Evolutionary conservation across 108 stramenopile species (phyloP), one percentile per base, ranked within the genome.

Genomic region (Seminavis robusta): DNA sequence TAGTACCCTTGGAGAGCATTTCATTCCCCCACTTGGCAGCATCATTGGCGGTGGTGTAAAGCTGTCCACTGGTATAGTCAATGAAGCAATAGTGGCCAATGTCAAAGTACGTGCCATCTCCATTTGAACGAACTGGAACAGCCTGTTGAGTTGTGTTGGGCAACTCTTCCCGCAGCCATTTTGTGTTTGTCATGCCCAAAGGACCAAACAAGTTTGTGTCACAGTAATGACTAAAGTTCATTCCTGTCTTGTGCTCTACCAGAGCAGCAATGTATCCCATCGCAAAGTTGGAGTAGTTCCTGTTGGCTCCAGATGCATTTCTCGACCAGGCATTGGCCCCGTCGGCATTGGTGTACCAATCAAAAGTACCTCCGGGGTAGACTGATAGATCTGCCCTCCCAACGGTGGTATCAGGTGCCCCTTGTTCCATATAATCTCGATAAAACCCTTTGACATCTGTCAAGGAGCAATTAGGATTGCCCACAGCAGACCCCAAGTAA

Each of bases 1-100:
- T 53, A 37, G 41, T 31, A 13, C 55, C 63, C 19, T 56, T 47
- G 23, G 46, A 16, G 2, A 65, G 26, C 54, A 65, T 65, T 15
- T 44, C 23, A 7, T 47, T 21, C 25, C 42, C 8, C 20, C 20
- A 65, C n/a, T 25, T 34, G 7, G 63, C 23, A 11, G 56, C 0
- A 31, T 46, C 44, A 16, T 19, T 17, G 9, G 44, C 44, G n/a
- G 44, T 17, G n/a, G 44, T 46, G 8, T 16, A 19, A 8, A 46
- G 44, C 44, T 46, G 16, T 17, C 44, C 44, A 46, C 44, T 46
- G 16, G 13, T 9, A 19, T 19, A 46, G 13, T 46, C 36, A 37
- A 37, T 37, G 36, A 11, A 46, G 44, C 44, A 46, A n/a, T n/a
- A n/a, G n/a, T n/a, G n/a, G n/a, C n/a, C n/a, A n/a, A n/a, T n/a